Base-by-base conservation (phyloP, 257 asterid genomes). In the Coffea canephora region DNA sequence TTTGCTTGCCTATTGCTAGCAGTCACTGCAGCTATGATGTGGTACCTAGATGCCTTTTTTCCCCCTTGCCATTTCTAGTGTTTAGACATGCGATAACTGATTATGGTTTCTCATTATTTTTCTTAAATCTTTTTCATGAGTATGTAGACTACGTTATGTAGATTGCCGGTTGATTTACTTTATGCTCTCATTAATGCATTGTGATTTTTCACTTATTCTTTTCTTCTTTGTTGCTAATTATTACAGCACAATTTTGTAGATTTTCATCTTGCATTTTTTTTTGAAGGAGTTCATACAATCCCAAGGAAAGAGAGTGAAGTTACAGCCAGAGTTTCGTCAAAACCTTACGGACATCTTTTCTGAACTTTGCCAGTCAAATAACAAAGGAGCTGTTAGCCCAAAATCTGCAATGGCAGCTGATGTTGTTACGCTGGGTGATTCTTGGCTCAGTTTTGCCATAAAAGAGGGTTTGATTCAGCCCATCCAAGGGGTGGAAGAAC, bases 381-480 rank as follows among this genome's bases (percentile, higher is more conserved):
- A 66, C 13, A 89, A 83, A 76, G 92, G 91, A 83, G 87, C 82
- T 82, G 67, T 84, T 67, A 87, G 82, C 71, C 89, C 85, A 76
- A 92, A 88, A 85, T 90, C 97, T 82, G 95, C 90, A 71, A 81
- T 74, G 66, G 85, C 88, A 34, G 97, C 97, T 85, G 99, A 93
- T 89, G 85, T 88, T 74, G 89, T 95, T 79, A 85, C 98, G 52
- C 82, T 93, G 71, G 97, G 98, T 84, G 99, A 93, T 77, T 84
- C 97, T n/a, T 95, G 98, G 99, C 88, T 95, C 72, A 85, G 82
- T 86, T 86, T 85, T 85, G 95, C 95, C 82, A 89, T 93, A 65
- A 87, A 83, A 70, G 87, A 93, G 84, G 95, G 90, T 66, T 84
- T 95, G 70, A 87, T 95, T 87, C 97, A 91, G 83, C 96, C 98